Evolutionary conservation across 768 basidiomycete species (phyloP).

Genomic region (Cyathus striatus): DNA sequence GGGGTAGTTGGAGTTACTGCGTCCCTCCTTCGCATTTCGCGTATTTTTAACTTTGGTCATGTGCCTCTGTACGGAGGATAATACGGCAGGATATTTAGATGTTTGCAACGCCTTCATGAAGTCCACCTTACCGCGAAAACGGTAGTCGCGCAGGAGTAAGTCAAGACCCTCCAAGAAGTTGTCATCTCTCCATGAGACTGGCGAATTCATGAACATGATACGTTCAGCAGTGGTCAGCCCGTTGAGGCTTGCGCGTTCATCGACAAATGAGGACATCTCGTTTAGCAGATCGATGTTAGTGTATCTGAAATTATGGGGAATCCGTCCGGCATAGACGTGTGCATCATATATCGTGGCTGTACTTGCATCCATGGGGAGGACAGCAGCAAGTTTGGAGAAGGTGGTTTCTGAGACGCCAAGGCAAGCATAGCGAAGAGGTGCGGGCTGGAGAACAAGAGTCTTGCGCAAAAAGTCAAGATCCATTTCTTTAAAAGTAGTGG

Average conservation of each 20-base stretch:
- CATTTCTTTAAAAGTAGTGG: slow-evolving; percentile 60
- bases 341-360: slow-evolving; percentile 44
- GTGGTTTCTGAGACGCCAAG: slow-evolving; percentile 22
- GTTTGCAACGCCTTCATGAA: slow-evolving; percentile 29
- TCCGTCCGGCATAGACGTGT: slow-evolving; percentile 38
- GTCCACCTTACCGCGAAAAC: slow-evolving; percentile 35
- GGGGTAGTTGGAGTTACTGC: slow-evolving; percentile 1
- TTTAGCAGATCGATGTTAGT: slow-evolving; percentile 8
- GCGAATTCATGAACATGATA: slow-evolving; percentile 41
- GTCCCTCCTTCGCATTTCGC: slow-evolving; percentile 15
- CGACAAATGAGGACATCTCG: slow-evolving; percentile 13
- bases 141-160: slow-evolving; percentile 32
- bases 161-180: slow-evolving; percentile 24
- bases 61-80: slow-evolving; percentile 32
- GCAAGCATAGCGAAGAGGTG: slow-evolving; percentile 47
- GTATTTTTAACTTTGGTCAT: slow-evolving; percentile 35
- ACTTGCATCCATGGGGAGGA: slow-evolving; percentile 38
- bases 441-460: slow-evolving; percentile 48
- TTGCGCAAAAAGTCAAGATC: slow-evolving; percentile 59
- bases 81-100: too few relatives aligned
- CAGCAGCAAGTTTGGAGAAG: slow-evolving; percentile 16
- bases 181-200: slow-evolving; percentile 47
- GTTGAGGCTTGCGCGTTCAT: slow-evolving; percentile 23
- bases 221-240: slow-evolving; percentile 41
- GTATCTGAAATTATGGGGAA: slow-evolving; percentile 40